Evolutionary conservation across 139 green algal species (phyloP).

Genomic region (Monoraphidium neglectum): DNA sequence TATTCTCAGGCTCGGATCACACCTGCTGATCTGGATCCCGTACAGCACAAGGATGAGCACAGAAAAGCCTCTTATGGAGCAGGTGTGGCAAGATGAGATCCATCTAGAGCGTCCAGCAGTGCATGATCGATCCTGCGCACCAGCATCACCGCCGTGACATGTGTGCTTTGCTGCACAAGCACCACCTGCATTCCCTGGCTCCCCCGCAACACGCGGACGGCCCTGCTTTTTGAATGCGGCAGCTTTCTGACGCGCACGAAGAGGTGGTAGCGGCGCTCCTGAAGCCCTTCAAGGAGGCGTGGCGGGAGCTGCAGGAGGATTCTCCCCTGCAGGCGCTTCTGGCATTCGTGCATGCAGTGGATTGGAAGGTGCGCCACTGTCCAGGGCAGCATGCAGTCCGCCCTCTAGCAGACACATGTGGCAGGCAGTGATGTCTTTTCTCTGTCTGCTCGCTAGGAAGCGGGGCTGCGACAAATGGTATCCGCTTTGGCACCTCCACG

Average conservation of each 20-base stretch:
- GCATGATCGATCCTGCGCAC: too few relatives aligned
- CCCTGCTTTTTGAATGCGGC: neutral
- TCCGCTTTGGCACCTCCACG: neutral
- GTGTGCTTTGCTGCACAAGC: neutral
- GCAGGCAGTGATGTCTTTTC: neutral
- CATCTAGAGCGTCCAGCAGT: too few relatives aligned
- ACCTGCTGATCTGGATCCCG: too few relatives aligned
- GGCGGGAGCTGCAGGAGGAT: conserved; percentile 2
- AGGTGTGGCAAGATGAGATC: too few relatives aligned
- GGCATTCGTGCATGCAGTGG: conserved; percentile 25
- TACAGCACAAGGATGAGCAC: too few relatives aligned
- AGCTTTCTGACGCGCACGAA: neutral
- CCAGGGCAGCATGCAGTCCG: neutral
- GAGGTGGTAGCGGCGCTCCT: neutral
- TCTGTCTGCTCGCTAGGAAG: neutral
- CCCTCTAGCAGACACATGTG: too few relatives aligned
- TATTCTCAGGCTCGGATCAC: too few relatives aligned
- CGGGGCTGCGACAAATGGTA: neutral
- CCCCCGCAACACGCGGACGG: neutral
- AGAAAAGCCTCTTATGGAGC: too few relatives aligned
- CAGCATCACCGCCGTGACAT: neutral
- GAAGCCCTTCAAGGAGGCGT: conserved; percentile 2
- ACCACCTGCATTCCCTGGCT: neutral
- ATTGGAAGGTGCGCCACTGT: conserved; percentile 28
- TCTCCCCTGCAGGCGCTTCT: conserved; percentile 12